Conservation (phyloP, 1,139 yeast species). For the Pichia sp. region DNA sequence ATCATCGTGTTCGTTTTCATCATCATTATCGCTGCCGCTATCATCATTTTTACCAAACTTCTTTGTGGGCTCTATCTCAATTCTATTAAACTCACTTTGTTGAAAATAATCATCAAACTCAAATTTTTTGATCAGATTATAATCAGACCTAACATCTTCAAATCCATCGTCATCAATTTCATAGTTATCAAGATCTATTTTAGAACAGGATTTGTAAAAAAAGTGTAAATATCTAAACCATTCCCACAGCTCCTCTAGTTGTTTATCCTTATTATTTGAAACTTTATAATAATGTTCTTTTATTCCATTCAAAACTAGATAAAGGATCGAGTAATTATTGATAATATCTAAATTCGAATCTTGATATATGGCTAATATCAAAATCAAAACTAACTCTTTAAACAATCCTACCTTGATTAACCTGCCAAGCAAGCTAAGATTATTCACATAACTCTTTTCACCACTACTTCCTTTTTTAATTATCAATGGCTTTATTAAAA, state of each 20-base stretch:
- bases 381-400: constrained; percentile 24
- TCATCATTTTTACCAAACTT: constrained; percentile 13
- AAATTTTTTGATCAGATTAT: constrained; percentile 24
- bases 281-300: constrained; percentile 15
- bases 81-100: constrained; percentile 21
- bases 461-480: constrained; percentile 7
- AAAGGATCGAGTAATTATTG: constrained; percentile 26
- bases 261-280: constrained; percentile 12
- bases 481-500: constrained; percentile 19
- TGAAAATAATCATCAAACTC: constrained; percentile 23
- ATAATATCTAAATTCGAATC: constrained; percentile 28
- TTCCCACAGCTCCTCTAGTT: constrained; percentile 19
- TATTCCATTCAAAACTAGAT: constrained; percentile 19
- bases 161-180: constrained; percentile 27
- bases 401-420: constrained; percentile 20
- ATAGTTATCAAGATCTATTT: constrained; percentile 29
- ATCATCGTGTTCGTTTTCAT: constrained; percentile 1
- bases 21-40: constrained; percentile 10
- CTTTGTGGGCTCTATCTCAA: constrained; percentile 20
- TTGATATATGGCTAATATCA: constrained; percentile 27
- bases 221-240: constrained; percentile 27
- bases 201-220: constrained; percentile 29
- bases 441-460: constrained; percentile 8
- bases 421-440: constrained; percentile 15
- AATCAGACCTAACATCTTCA: constrained; percentile 28